These are phyloP conservation scores for Podospora pseudocomata DNA, from an alignment of 495 filamentous ascomycete species.

Conservation along the genomic window DNA sequence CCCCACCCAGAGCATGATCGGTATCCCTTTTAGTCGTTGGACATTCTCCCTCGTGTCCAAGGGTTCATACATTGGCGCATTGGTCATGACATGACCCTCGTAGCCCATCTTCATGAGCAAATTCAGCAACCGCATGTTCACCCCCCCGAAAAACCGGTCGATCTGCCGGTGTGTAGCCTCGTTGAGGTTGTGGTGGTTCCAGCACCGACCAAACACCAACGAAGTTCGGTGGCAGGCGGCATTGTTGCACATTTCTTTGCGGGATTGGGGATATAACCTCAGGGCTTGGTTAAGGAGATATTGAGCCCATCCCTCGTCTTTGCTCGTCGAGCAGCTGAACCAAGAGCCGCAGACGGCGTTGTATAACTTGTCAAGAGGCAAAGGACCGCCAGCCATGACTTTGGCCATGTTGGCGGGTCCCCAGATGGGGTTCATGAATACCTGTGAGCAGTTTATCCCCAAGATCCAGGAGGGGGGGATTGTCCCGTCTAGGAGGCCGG, in stretches of 20 bases:
- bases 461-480: conserved; percentile 55
- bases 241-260: conserved; percentile 59
- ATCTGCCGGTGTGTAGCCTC: conserved; percentile 60
- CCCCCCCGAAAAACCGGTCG: conserved; percentile 58
- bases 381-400: conserved; percentile 45
- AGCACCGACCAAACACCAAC: conserved; percentile 61
- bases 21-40: conserved; percentile 49
- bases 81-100: conserved; percentile 50
- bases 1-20: conserved; percentile 57
- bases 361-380: conserved; percentile 46
- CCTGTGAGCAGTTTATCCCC: conserved; percentile 60
- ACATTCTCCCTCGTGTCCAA: conserved; percentile 52
- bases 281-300: conserved; percentile 52
- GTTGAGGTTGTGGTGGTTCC: conserved; percentile 63
- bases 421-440: conserved; percentile 65
- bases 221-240: conserved; percentile 57
- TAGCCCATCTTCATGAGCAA: conserved; percentile 56
- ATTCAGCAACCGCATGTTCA: conserved; percentile 57
- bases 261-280: conserved; percentile 55
- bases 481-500: conserved; percentile 61
- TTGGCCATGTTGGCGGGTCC: conserved; percentile 57
- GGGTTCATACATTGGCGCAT: conserved; percentile 41
- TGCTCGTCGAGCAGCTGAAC: conserved; percentile 50
- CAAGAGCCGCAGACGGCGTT: conserved; percentile 45
- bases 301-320: conserved; percentile 50